Base-by-base conservation (phyloP, 2,329 filamentous ascomycete genomes). In the Ascocoryne sarcoides region DNA sequence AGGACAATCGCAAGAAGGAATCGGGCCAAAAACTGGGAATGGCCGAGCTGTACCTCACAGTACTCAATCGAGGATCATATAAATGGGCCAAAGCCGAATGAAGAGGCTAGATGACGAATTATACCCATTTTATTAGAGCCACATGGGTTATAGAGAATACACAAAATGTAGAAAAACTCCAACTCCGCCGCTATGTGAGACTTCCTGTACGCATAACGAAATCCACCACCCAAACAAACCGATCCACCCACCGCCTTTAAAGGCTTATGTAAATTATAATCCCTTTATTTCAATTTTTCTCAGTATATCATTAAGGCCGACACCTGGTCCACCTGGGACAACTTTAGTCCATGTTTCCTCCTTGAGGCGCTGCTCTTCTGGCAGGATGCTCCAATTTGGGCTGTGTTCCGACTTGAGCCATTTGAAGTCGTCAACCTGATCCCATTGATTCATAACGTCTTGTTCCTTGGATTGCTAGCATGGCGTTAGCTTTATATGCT, bases 401-500 rank as follows among this genome's bases (percentile, higher is more conserved):
- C 86, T 95, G 20, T 77, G 76, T 43, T 84, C 86, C 12, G 75
- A 71, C 62, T 89, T 93, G 48, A 95, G 73, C 92, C 92, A 96
- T 64, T 94, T 94, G 70, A 98, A 98, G 61, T 98, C 92, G 60
- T 96, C 86, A 12, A 96, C 84, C 55, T 92, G 79, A 52, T 89
- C 75, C 86, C 87, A 98, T 54, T 83, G 75, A 59, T 94, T 90
- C 43, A 64, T 63, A 3, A 56, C 49, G 1, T 52, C 40, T 7
- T 60, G 52, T 16, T 48, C 50, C 10, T 46, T 32, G 14, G 39
- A 16, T 39, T 58, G 52, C 32, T 48, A 49, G 54, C 59, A 37
- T n/a, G 32, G 20, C 9, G 10, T 20, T 12, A 31, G 10, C 14
- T 8, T n/a, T 20, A 15, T 29, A n/a, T n/a, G n/a, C n/a, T n/a